These are phyloP conservation scores for Pseudonectria buxi DNA, from an alignment of 2,329 filamentous ascomycete species.

Conservation along the genomic window DNA sequence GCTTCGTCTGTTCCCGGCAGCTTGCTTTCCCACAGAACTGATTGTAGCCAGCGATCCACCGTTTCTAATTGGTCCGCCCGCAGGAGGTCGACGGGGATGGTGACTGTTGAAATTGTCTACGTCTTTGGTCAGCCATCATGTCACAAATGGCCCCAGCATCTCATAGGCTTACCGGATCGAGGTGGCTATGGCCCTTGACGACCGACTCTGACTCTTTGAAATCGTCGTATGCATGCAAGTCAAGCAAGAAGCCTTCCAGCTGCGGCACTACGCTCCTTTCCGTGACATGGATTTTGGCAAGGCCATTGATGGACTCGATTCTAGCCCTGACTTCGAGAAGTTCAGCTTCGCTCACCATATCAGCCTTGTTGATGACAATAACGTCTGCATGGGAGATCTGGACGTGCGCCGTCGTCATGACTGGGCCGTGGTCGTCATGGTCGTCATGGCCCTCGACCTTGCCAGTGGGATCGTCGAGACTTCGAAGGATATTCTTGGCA, in stretches of 20 bases:
- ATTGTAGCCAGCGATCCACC: conserved; percentile 76
- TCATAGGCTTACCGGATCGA: conserved; percentile 64
- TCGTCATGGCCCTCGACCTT: conserved; percentile 47
- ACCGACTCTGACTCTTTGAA: conserved; percentile 66
- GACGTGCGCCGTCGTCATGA: conserved; percentile 87
- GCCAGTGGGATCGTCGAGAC: conserved; percentile 64
- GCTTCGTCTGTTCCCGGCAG: conserved; percentile 41
- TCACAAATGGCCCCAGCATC: not conserved
- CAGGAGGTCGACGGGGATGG: conserved; percentile 61
- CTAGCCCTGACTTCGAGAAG: conserved; percentile 63
- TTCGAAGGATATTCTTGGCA: conserved; percentile 81
- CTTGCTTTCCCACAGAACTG: conserved; percentile 73
- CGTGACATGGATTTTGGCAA: conserved; percentile 79
- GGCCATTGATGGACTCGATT: conserved; percentile 78
- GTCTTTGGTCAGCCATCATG: conserved; percentile 9
- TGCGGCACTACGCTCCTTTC: conserved; percentile 71
- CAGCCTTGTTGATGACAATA: conserved; percentile 87
- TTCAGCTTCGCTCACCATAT: conserved; percentile 67
- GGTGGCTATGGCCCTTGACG: conserved; percentile 76
- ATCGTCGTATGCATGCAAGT: conserved; percentile 87
- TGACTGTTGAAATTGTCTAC: conserved; percentile 77
- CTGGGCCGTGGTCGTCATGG: conserved; percentile 50
- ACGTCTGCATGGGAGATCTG: conserved; percentile 97
- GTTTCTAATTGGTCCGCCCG: conserved; percentile 47
- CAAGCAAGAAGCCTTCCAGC: conserved; percentile 79